These are phyloP conservation scores for Pichia pseudocactophila DNA, from an alignment of 805 yeast genomes.

Conservation along the genomic window DNA sequence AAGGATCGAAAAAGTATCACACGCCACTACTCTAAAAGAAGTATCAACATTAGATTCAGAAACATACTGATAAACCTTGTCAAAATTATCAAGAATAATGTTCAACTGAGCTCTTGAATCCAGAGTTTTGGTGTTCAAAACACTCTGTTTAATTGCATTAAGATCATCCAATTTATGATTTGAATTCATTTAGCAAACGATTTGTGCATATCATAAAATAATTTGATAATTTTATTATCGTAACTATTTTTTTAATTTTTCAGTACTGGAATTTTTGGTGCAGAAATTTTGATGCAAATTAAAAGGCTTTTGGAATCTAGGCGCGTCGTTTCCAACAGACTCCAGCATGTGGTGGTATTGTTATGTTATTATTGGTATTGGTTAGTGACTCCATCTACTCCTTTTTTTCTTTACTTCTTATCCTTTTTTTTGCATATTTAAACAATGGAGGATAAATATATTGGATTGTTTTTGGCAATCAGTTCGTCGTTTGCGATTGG, in stretches of 20 bases:
- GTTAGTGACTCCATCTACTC: no score
- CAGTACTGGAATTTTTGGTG: no score
- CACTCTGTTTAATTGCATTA: neutral
- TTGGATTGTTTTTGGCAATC: slow-evolving; percentile 82
- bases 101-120: slow-evolving; percentile 2
- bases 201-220: neutral
- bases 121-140: slow-evolving; percentile 2
- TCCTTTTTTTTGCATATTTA: no score
- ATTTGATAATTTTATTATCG: no score
- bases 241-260: no score
- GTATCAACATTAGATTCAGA: slow-evolving; percentile 28
- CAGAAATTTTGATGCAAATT: no score
- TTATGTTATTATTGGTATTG: no score
- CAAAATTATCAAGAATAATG: slow-evolving; percentile 8
- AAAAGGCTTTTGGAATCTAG: no score
- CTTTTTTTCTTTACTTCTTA: no score
- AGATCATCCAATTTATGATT: neutral
- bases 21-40: slow-evolving; percentile 32
- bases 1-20: slow-evolving; percentile 63
- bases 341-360: no score
- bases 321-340: no score
- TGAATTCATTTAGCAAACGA: neutral
- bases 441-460: slow-evolving; percentile 69
- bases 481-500: slow-evolving; percentile 86
- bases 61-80: slow-evolving; percentile 25